Conservation (phyloP, 2,329 filamentous ascomycete genomes). For the Emericellopsis cladophorae region DNA sequence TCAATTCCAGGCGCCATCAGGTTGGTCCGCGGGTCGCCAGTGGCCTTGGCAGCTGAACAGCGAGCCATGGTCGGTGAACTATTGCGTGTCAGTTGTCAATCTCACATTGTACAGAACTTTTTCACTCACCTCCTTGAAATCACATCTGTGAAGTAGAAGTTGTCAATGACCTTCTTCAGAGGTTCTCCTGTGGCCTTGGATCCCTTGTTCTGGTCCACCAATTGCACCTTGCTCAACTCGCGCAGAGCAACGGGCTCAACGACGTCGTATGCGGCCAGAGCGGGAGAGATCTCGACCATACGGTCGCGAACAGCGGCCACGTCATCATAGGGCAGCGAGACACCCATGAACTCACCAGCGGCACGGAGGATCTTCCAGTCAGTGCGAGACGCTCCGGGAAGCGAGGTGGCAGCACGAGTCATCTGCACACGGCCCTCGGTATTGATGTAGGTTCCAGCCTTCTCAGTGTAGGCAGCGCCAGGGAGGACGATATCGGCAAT, state of each 20-base stretch:
- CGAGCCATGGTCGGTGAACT: slow-evolving; percentile 98
- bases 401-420: slow-evolving; percentile 76
- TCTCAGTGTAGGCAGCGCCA: slow-evolving; percentile 93
- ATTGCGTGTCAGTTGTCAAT: slow-evolving; percentile 9
- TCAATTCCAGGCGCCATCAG: slow-evolving; percentile 63
- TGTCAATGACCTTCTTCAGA: slow-evolving; percentile 76
- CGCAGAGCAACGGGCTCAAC: slow-evolving; percentile 68
- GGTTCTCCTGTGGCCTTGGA: slow-evolving; percentile 57
- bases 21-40: slow-evolving; percentile 65
- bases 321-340: slow-evolving; percentile 84
- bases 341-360: slow-evolving; percentile 78
- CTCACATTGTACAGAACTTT: neutral
- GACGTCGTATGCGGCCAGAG: slow-evolving; percentile 79
- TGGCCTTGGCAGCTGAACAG: slow-evolving; percentile 85
- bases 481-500: slow-evolving; percentile 90
- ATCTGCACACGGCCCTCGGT: slow-evolving; percentile 94
- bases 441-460: slow-evolving; percentile 92
- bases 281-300: slow-evolving; percentile 89
- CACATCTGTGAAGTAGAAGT: slow-evolving; percentile 97
- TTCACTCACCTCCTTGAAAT: slow-evolving; percentile 80
- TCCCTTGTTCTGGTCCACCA: slow-evolving; percentile 94
- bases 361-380: slow-evolving; percentile 99
- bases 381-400: slow-evolving; percentile 80
- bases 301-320: slow-evolving; percentile 79
- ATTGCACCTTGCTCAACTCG: slow-evolving; percentile 78